Conservation (phyloP, 305 asterid genomes). For the Solanum hybrid region DNA sequence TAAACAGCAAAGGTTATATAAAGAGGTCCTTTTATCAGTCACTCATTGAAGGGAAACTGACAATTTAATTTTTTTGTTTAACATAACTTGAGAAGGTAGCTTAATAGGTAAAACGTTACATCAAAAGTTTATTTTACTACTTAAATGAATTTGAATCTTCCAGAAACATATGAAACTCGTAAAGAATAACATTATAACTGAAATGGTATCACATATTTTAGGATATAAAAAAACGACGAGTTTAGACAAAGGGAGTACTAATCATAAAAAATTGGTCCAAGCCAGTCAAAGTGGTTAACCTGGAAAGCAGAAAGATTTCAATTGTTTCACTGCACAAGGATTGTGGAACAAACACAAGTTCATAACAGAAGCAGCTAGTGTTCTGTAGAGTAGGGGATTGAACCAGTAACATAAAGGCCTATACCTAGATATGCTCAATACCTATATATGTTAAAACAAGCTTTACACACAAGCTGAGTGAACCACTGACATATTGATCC, state of each 20-base stretch:
- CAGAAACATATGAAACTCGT: background rate
- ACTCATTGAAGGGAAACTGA: background rate
- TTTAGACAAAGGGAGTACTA: background rate
- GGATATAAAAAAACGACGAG: background rate
- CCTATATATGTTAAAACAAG: background rate
- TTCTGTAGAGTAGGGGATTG: background rate
- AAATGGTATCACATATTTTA: background rate
- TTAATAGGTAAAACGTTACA: background rate
- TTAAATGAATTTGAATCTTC: background rate
- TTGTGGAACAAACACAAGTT: background rate
- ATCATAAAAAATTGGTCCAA: background rate
- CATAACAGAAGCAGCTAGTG: background rate
- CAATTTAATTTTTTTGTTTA: background rate
- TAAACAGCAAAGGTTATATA: background rate
- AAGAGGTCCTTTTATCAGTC: background rate
- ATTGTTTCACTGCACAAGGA: background rate
- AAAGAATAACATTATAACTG: background rate
- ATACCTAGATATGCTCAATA: background rate
- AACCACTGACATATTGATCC: background rate
- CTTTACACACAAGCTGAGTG: background rate
- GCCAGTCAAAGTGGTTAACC: background rate
- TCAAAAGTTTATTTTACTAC: background rate
- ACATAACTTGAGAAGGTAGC: background rate
- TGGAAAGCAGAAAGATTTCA: background rate
- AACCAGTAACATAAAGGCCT: background rate